Base-by-base conservation (phyloP, 2,329 filamentous ascomycete species). In the Waltergamsia citrina region DNA sequence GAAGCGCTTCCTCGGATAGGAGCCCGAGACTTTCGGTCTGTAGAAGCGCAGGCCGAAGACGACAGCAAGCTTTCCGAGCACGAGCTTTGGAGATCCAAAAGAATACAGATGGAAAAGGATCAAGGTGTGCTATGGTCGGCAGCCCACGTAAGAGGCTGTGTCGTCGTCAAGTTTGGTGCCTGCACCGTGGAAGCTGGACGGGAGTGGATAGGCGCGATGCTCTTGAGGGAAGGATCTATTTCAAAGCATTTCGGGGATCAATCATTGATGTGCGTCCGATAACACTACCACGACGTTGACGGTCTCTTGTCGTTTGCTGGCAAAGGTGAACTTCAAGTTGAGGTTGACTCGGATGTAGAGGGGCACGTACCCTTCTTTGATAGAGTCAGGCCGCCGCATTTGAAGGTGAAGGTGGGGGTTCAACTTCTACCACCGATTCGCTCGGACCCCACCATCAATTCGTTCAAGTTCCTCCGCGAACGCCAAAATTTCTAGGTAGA, bases 101-200 rank as follows among this genome's bases (percentile, higher is more conserved):
- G 81, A 39, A 61, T 81, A 15, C 51, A 56, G 35, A 63, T 67
- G 49, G 83, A 92, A 53, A 68, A 59, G 40, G 50, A 57, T 8
- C 63, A 70, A 32, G 72, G 72, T 12, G 56, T 94, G 4, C 63
- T 90, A 4, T 94, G 87, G 85, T 88, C 86, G 18, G 85, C 83
- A 10, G 84, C 87, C 11, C 72, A 71, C 18, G 77, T 93, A 22
- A 71, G 87, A 34, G 81, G 85, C 4, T 94, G 90, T 49, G 81
- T 92, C 4, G 70, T 95, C 18, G 81, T 96, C 45, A 96, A 96
- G 55, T 93, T 96, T 53, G 86, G 85, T 2, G 85, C 88, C 2
- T 70, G 68, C 35, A 81, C 80, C 29, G 81, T 94, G 17, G 87
- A 96, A 54, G 81, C 80, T 18, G 87, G 81, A 4, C 75, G 84